Evolutionary conservation across 73 alveolate species (phyloP).

Genomic region (Symbiodinium natans): DNA sequence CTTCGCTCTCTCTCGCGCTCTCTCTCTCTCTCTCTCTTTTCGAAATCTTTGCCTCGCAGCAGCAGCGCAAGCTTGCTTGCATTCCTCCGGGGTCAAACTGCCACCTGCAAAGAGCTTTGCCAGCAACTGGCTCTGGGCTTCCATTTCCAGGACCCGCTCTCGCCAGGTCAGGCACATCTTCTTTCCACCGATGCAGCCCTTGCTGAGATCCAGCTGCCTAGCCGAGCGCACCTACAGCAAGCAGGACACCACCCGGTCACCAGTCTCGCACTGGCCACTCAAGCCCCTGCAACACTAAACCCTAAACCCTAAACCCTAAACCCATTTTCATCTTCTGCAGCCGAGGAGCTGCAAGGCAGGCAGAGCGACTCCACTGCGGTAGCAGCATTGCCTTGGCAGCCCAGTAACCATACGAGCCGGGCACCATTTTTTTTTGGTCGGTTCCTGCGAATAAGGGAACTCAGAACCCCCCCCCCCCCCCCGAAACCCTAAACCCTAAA

Average conservation of each 20-base stretch:
- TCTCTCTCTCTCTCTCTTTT: too few species aligned
- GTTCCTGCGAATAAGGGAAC: too few species aligned
- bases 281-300: too few species aligned
- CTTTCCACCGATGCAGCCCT: background rate
- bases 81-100: background rate
- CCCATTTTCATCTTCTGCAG: too few species aligned
- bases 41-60: background rate
- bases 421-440: too few species aligned
- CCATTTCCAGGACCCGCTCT: background rate
- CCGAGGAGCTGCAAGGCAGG: background rate
- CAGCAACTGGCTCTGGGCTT: background rate
- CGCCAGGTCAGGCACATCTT: background rate
- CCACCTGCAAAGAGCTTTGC: background rate
- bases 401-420: too few species aligned
- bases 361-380: conserved; percentile 1
- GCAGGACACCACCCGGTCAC: too few species aligned
- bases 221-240: background rate
- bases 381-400: background rate
- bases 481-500: too few species aligned
- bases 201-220: background rate
- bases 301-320: too few species aligned
- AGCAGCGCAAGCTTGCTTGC: background rate
- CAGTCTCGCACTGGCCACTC: too few species aligned
- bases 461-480: too few species aligned
- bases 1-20: too few species aligned